A percentile compares a stretch with the other conserved stretches of the same genome.
Conservation (phyloP, 202 grass and related monocot species). For the Panicum virgatum region DNA sequence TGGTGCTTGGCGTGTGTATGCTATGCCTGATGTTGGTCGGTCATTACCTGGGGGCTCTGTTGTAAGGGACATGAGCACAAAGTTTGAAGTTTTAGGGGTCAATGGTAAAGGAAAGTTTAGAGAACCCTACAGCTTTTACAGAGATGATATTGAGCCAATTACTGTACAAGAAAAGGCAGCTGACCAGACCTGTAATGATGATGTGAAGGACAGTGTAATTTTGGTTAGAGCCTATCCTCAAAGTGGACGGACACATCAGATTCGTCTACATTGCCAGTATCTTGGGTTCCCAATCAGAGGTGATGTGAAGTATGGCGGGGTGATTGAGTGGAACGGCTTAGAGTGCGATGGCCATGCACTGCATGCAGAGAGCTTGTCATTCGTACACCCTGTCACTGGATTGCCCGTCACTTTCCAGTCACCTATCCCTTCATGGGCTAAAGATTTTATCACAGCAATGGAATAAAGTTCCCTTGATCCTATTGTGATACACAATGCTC, state of each 20-base stretch:
- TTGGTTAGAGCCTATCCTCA: conserved; percentile 85
- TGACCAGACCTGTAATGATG: conserved; percentile 21
- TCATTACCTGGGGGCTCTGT: conserved; percentile 67
- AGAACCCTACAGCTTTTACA: conserved; percentile 38
- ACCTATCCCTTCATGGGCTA: conserved; percentile 70
- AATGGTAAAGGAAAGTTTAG: conserved; percentile 53
- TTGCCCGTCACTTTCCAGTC: conserved; percentile 49
- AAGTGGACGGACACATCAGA: conserved; percentile 91
- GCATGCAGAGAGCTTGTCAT: conserved; percentile 76
- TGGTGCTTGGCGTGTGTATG: conserved; percentile 79
- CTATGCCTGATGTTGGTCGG: conserved; percentile 54
- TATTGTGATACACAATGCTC: not conserved
- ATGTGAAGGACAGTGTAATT: conserved; percentile 41
- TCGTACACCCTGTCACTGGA: conserved; percentile 76
- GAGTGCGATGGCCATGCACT: conserved; percentile 70
- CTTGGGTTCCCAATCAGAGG: conserved; percentile 81
- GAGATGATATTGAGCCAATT: conserved; percentile 44
- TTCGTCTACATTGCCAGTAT: conserved; percentile 87
- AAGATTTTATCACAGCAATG: conserved; percentile 53
- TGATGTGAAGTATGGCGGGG: conserved; percentile 88
- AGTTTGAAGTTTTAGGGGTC: conserved; percentile 65
- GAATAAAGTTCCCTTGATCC: not conserved
- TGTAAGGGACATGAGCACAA: conserved; percentile 78
- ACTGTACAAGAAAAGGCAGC: conserved; percentile 51
- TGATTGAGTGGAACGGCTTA: conserved; percentile 60